Evolutionary conservation across 306 rosid species (phyloP).

Genomic region (Datisca glomerata): DNA sequence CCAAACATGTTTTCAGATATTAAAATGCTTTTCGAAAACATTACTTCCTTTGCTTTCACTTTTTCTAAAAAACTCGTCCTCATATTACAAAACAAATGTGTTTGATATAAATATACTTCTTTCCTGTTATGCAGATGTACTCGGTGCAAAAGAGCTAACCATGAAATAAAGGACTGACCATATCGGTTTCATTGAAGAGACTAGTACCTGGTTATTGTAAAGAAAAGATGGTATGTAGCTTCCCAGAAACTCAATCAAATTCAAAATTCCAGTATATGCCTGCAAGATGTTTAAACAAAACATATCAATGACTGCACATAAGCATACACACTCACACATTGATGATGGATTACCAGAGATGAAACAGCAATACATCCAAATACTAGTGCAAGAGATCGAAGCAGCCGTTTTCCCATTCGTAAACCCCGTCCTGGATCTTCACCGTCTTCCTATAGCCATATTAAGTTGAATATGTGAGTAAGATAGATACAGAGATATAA

Average conservation of each 20-base stretch:
- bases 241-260: conserved; percentile 66
- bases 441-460: conserved; percentile 74
- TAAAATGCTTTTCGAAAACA: too few species aligned
- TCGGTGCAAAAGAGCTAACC: too few species aligned
- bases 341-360: conserved; percentile 88
- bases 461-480: conserved; percentile 11
- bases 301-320: conserved; percentile 6
- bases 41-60: too few species aligned
- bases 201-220: conserved; percentile 89
- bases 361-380: conserved; percentile 85
- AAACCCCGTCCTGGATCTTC: conserved; percentile 79
- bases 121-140: too few species aligned
- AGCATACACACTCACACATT: too few species aligned
- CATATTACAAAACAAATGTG: too few species aligned
- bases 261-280: conserved; percentile 71
- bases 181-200: too few species aligned
- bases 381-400: conserved; percentile 73
- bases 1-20: too few species aligned
- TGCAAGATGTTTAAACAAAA: conserved; percentile 28
- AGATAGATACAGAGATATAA: too few species aligned
- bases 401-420: conserved; percentile 89
- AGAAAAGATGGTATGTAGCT: conserved; percentile 61
- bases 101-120: too few species aligned
- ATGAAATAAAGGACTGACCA: too few species aligned
- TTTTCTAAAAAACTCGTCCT: too few species aligned